phyloP scores from a whole-genome alignment of 805 yeast species.

The Metschnikowia cubensis region DNA sequence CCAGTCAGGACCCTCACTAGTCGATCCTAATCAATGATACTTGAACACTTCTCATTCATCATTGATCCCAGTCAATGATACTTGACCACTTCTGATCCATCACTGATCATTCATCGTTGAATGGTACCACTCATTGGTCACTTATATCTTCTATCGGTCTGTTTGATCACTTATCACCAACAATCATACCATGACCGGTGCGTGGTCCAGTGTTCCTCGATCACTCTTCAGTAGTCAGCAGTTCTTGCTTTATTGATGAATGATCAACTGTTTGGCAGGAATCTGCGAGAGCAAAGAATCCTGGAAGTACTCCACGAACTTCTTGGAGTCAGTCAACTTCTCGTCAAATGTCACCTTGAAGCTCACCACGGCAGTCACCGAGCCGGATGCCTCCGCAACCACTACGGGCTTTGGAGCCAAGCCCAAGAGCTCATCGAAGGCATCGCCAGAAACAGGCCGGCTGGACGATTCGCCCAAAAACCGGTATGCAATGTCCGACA shows the following conservation, averaged over 20 bases:
- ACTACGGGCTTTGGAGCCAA: constrained; percentile 9
- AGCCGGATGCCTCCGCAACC: constrained; percentile 4
- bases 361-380: constrained; percentile 25
- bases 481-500: constrained; percentile 26
- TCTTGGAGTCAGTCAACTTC: constrained; percentile 32
- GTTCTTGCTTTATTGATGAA: constrained; percentile 8
- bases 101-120: too few species aligned
- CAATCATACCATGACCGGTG: too few species aligned
- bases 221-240: too few species aligned
- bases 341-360: constrained; percentile 33
- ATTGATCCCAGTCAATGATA: too few species aligned
- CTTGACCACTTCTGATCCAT: too few species aligned
- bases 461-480: constrained; percentile 15
- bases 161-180: too few species aligned
- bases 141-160: too few species aligned
- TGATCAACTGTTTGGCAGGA: constrained; percentile 23
- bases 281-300: constrained; percentile 30
- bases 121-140: too few species aligned
- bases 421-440: constrained; percentile 37
- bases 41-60: too few species aligned
- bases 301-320: constrained; percentile 34
- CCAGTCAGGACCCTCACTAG: too few species aligned
- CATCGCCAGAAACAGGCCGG: constrained; percentile 6
- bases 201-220: not conserved
- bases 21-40: too few species aligned